Evolutionary conservation across 768 basidiomycete genomes (phyloP).

Genomic region (Sporobolomyces phaffii): DNA sequence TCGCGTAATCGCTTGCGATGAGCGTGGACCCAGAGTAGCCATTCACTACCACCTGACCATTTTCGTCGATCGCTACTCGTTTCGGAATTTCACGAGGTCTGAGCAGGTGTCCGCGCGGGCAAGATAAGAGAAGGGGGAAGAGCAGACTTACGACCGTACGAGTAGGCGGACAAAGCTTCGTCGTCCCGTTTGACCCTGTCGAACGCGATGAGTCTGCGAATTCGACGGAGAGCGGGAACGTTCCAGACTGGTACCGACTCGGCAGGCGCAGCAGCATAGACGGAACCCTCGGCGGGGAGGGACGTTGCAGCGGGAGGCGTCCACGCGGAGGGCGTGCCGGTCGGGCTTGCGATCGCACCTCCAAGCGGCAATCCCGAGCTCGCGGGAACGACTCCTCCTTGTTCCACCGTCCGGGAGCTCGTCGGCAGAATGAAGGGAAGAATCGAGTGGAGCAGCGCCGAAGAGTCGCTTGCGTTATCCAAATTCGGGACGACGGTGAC

Average conservation of each 20-base stretch:
- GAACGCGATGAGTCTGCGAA: neutral
- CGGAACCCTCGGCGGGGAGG: neutral
- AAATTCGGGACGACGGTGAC: too few species aligned
- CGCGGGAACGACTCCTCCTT: too few species aligned
- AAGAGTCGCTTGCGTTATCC: too few species aligned
- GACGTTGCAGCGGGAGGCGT: neutral
- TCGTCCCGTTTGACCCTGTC: slow-evolving; percentile 37
- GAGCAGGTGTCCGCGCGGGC: neutral
- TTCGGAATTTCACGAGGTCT: too few species aligned
- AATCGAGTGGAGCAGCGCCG: neutral
- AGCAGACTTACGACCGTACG: slow-evolving; percentile 3
- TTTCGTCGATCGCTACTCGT: slow-evolving; percentile 17
- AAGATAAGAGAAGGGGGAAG: too few species aligned
- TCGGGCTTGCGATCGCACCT: too few species aligned
- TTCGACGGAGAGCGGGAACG: slow-evolving; percentile 11
- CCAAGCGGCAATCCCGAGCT: too few species aligned
- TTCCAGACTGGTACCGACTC: neutral
- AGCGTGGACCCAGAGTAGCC: neutral
- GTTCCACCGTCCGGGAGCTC: too few species aligned
- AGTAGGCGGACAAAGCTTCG: neutral
- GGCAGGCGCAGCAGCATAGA: neutral
- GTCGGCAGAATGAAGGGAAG: too few species aligned
- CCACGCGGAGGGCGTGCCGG: slow-evolving; percentile 6
- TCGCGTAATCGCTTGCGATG: neutral
- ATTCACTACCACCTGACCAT: neutral